A percentile compares a stretch with the other conserved stretches of the same genome.
Conservation (phyloP, 148 eudicot species). For the Rheum nobile region DNA sequence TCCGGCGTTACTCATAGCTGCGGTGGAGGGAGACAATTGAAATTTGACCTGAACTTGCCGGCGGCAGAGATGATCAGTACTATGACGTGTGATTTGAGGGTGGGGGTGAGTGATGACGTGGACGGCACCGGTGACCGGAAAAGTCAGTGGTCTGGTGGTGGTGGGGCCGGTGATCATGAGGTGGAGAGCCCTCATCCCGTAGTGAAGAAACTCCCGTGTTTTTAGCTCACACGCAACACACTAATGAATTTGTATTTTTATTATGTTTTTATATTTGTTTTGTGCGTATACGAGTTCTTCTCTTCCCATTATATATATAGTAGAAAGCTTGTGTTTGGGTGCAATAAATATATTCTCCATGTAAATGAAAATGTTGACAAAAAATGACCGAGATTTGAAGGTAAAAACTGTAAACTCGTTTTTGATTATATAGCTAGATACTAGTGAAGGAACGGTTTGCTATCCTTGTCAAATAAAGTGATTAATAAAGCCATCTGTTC, state of each 20-base stretch:
- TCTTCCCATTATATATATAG: too few species aligned
- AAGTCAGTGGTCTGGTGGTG: constrained; percentile 4
- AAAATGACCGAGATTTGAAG: too few species aligned
- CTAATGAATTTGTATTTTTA: neutral
- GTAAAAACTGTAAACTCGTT: too few species aligned
- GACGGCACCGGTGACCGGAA: neutral
- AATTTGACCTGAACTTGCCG: constrained; percentile 74
- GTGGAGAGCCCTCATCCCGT: constrained; percentile 87
- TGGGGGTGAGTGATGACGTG: neutral
- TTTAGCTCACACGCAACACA: neutral
- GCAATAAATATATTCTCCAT: neutral
- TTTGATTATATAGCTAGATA: too few species aligned
- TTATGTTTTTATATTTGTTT: neutral
- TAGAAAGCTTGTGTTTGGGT: neutral
- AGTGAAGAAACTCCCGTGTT: constrained; percentile 33
- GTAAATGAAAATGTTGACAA: neutral
- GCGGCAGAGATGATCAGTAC: constrained; percentile 18
- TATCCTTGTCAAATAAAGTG: too few species aligned
- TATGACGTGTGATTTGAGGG: neutral
- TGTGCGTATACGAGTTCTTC: too few species aligned
- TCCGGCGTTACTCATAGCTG: neutral
- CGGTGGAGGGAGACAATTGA: neutral
- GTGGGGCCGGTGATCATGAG: constrained; percentile 35
- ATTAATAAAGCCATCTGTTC: too few species aligned
- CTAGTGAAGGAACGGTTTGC: too few species aligned